Base-by-base conservation (phyloP, 768 basidiomycete genomes). In the Sporobolomyces roseus region DNA sequence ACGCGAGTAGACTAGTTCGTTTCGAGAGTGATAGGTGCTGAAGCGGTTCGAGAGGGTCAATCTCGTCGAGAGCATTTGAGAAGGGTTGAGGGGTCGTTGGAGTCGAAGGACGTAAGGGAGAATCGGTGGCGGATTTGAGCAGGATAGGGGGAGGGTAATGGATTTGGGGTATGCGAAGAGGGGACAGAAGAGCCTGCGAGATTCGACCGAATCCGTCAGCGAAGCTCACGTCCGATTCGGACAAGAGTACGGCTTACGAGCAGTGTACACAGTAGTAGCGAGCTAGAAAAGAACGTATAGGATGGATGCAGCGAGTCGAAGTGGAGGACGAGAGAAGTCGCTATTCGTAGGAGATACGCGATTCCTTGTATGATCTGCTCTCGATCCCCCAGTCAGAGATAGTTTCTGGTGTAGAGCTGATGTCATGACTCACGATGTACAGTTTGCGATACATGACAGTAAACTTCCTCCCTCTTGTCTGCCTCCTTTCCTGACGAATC, bases 21-120 rank as follows among this genome's bases (percentile, higher is more conserved):
- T 54, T 63, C 4, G 67, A 63, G 23, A 68, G 54, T 9, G 67
- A 68, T 17, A 68, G 56, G 51, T 68, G 38, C 29, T 58, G 54
- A 12, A 68, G 46, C 4, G 67, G 67, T 30, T 68, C 67, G 55
- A 68, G 62, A 3, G 67, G 62, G 27, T 68, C 67, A n/a, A 27
- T 6, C 21, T 35, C 23, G 21, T 5, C 19, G 53, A 48, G 19
- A 13, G 48, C 4, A 35, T 17, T 4, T 21, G 45, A 7, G n/a
- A 8, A 13, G 53, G 9, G 36, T 19, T 8, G 16, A 35, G 53
- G 14, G 21, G 45, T 25, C 2, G 35, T 27, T 51, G 46, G 29
- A 36, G 29, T 50, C 30, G 64, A 45, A 21, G 53, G 43, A 29
- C 36, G 38, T 5, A 16, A 14, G 50, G 52, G 10, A 13, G 59